Base-by-base conservation (phyloP, 352 stramenopile genomes). In the Phytopythium sindhum region DNA sequence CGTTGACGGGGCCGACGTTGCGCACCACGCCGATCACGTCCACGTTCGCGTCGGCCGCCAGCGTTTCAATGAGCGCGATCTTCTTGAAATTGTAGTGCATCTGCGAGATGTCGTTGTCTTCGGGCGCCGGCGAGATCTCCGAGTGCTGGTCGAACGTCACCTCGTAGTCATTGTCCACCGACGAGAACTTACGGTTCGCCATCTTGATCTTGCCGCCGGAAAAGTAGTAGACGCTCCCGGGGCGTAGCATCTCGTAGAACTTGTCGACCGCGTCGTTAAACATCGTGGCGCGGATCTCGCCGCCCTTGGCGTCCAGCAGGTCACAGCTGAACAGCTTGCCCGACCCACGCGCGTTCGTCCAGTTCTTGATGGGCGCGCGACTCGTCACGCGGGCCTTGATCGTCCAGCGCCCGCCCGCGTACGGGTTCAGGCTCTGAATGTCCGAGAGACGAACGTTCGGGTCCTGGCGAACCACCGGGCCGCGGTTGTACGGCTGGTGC, bases 221-320 rank as follows among this genome's bases (percentile, higher is more conserved):
- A 66, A 99, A 98, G 68, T 88, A 98, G 70, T 98, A 99, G 2
- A 99, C 89, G 37, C 74, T 73, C 19, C 91, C 86, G 9, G 86
- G 82, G 59, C 80, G 77, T 39, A 99, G 74, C 17, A 96, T 65
- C 45, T 93, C 79, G 78, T 98, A 98, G 65, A 98, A 99, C 69
- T 98, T 98, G 67, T 99, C 97, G 19, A 98, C 96, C 0, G 90
- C 95, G 57, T 99, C 97, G 66, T 99, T 99, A 77, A 99, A 99
- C 69, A 99, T 98, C 24, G 98, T 99, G 53, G 83, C 96, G 51
- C 96, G 91, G 61, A 99, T 99, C 77, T 99, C 97, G 23, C 90
- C 93, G 31, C 95, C 97, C 35, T 91, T 91, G 24, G 84, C 75
- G 73, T 99, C 98, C 35, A 99, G 75, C 33, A 99, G 75, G 64